Evolutionary conservation across 1,284 basidiomycete species (phyloP).

Genomic region (Puccinia polysora): DNA sequence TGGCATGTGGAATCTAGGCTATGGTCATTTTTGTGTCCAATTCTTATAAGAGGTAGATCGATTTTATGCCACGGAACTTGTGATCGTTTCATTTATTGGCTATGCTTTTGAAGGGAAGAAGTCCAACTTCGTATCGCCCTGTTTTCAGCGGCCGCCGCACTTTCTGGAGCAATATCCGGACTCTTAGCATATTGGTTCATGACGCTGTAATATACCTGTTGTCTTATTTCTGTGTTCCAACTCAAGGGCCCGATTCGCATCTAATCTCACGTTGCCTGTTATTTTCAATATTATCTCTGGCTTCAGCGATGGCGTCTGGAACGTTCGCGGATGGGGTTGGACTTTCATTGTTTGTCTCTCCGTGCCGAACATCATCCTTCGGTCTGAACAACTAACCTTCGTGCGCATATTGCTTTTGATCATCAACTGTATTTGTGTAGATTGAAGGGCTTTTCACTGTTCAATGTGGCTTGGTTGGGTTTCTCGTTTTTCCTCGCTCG

Average conservation of each 20-base stretch:
- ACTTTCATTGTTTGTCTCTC: conserved; percentile 36
- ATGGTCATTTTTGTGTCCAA: conserved; percentile 37
- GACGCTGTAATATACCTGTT: conserved; percentile 4
- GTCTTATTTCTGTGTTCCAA: neutral
- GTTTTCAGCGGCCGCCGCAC: conserved; percentile 34
- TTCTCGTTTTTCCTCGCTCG: conserved; percentile 28
- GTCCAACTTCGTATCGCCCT: conserved; percentile 34
- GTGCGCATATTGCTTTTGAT: too few relatives aligned
- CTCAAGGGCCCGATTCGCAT: neutral
- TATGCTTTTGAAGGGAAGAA: conserved; percentile 3
- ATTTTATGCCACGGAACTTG: neutral
- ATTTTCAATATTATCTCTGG: too few relatives aligned
- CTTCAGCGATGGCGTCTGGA: conserved; percentile 16
- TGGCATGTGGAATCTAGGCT: neutral
- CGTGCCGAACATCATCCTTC: neutral
- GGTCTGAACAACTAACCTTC: neutral
- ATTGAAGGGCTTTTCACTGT: conserved; percentile 39
- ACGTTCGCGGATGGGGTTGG: conserved; percentile 38
- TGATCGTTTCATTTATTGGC: neutral
- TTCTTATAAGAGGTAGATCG: conserved; percentile 34
- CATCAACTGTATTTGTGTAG: neutral
- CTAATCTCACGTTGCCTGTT: neutral
- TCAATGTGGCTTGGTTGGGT: conserved; percentile 16
- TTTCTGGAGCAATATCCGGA: conserved; percentile 36
- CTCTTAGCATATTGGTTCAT: conserved; percentile 38